These are phyloP conservation scores for Pichia rugopelliculosa DNA, from an alignment of 805 yeast species.

Conservation along the genomic window DNA sequence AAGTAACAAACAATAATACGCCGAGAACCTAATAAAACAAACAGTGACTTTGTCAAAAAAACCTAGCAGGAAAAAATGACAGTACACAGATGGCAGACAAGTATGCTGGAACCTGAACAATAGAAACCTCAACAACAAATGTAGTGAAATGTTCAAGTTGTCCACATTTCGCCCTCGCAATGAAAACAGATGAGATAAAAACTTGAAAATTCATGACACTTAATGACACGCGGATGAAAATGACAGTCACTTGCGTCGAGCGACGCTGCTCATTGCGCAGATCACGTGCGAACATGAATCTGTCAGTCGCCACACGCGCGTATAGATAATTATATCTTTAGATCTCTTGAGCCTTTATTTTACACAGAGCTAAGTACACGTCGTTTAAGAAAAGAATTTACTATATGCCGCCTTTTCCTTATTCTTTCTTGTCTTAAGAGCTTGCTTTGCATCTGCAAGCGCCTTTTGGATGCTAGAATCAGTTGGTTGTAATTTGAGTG, in stretches of 20 bases:
- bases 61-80: conserved; percentile 3
- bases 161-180: conserved; percentile 4
- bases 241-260: conserved; percentile 3
- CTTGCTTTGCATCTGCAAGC: conserved; percentile 47
- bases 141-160: not conserved
- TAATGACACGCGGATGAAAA: not conserved
- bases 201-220: not conserved
- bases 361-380: not conserved
- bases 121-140: not conserved
- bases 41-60: conserved; percentile 3
- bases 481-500: conserved; percentile 53
- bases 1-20: conserved; percentile 1
- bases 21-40: conserved; percentile 3
- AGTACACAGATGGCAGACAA: conserved; percentile 8
- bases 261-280: not conserved
- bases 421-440: conserved; percentile 46
- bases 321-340: too few species aligned
- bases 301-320: too few species aligned
- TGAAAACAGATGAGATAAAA: not conserved
- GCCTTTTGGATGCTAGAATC: conserved; percentile 70
- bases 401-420: conserved; percentile 70
- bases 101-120: not conserved
- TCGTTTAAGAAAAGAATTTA: conserved; percentile 46
- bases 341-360: too few species aligned
- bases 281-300: not conserved